phyloP scores from a whole-genome alignment of 2,329 filamentous ascomycete genomes.

The Fusarium siculi region DNA sequence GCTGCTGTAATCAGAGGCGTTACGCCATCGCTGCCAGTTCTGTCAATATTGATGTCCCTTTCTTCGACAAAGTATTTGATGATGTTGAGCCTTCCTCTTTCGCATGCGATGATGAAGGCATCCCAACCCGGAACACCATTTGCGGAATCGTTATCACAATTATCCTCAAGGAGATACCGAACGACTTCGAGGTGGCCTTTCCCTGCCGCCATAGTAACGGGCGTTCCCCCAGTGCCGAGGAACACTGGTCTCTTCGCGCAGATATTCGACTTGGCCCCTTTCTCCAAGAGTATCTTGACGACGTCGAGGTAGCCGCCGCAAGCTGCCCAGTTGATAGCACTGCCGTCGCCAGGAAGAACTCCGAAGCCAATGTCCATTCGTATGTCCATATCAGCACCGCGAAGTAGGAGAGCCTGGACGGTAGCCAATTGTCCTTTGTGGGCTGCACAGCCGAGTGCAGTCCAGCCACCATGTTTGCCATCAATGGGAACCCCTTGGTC shows the following conservation, averaged over 20 bases:
- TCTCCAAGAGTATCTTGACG: rapidly evolving
- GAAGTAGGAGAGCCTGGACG: not conserved
- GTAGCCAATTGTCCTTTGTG: not conserved
- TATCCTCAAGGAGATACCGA: not conserved
- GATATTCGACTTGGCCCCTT: not conserved
- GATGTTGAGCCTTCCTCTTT: not conserved
- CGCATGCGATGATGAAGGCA: not conserved
- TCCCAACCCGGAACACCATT: not conserved
- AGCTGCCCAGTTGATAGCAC: not conserved
- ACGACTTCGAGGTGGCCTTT: not conserved
- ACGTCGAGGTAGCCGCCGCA: not conserved
- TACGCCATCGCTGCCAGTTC: rapidly evolving
- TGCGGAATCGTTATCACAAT: rapidly evolving
- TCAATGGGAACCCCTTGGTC: rapidly evolving
- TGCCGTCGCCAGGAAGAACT: not conserved
- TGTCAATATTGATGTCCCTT: rapidly evolving
- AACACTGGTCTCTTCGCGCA: not conserved
- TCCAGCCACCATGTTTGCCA: rapidly evolving
- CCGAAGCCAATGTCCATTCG: not conserved
- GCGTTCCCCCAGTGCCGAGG: not conserved
- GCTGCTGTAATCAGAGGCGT: not conserved
- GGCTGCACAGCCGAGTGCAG: not conserved
- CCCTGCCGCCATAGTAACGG: not conserved
- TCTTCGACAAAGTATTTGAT: not conserved
- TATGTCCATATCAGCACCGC: not conserved